phyloP scores from a whole-genome alignment of 371 early-diverging fungal species.

The Batrachochytrium dendrobatidis region DNA sequence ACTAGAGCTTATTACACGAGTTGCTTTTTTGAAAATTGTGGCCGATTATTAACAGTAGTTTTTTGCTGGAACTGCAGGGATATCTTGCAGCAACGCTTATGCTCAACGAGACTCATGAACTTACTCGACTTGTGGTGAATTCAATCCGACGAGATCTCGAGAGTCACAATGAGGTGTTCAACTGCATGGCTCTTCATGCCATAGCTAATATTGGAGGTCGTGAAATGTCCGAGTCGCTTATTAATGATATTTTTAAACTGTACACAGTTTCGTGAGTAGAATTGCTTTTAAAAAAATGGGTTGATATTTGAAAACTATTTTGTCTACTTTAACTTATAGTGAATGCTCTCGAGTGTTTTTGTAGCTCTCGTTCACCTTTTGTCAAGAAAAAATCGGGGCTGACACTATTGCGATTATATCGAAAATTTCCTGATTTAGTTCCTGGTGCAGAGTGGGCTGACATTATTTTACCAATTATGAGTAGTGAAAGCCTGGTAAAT shows the following conservation, averaged over 20 bases:
- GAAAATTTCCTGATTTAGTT: constrained; percentile 85
- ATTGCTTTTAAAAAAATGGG: neutral
- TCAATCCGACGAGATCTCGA: constrained; percentile 84
- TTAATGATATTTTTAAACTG: constrained; percentile 74
- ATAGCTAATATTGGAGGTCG: constrained; percentile 90
- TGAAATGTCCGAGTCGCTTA: constrained; percentile 84
- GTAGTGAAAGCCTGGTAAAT: constrained; percentile 75
- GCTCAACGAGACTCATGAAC: constrained; percentile 78
- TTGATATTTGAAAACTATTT: neutral
- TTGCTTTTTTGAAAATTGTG: neutral
- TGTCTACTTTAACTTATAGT: constrained; percentile 2
- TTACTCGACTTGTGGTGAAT: constrained; percentile 74
- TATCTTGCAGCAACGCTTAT: constrained; percentile 91
- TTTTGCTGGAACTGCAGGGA: constrained; percentile 50
- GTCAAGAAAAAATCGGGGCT: constrained; percentile 96
- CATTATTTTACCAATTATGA: constrained; percentile 69
- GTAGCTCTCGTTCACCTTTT: constrained; percentile 49
- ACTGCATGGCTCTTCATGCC: constrained; percentile 88
- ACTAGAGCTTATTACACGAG: neutral
- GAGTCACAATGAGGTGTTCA: constrained; percentile 77
- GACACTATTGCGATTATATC: constrained; percentile 77
- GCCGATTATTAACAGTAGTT: neutral
- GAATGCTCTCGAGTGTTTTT: neutral
- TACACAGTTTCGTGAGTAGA: constrained; percentile 52
- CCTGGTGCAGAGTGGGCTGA: constrained; percentile 86